These are phyloP conservation scores for Fusarium nurragi DNA, from an alignment of 2,329 filamentous ascomycete genomes.

Conservation along the genomic window DNA sequence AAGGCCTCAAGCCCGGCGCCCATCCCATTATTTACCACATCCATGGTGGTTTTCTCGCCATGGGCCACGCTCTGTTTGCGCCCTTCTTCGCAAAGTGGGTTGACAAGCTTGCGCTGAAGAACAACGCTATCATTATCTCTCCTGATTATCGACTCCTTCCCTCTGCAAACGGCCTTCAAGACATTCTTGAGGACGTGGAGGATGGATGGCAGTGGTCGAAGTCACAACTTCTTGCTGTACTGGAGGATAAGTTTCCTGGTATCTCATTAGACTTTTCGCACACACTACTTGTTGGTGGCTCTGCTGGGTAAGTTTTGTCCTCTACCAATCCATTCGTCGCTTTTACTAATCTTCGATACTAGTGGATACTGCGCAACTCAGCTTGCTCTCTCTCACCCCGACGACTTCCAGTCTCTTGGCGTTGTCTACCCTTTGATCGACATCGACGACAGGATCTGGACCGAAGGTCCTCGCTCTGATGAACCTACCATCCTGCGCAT, in stretches of 20 bases:
- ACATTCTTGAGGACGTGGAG: conserved; percentile 42
- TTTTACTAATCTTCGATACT: accelerated
- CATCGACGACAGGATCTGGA: conserved; percentile 27
- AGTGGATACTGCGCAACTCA: conserved; percentile 40
- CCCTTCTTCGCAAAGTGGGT: conserved; percentile 42
- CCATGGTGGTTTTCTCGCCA: conserved; percentile 43
- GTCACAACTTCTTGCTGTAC: not conserved
- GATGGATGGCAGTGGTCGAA: conserved; percentile 44
- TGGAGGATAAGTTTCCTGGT: conserved; percentile 11
- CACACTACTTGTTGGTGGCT: conserved; percentile 27
- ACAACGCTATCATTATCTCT: conserved; percentile 41
- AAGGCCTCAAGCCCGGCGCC: conserved; percentile 32
- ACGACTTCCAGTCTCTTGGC: conserved; percentile 29
- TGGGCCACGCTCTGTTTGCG: conserved; percentile 31
- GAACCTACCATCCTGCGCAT: conserved; percentile 25
- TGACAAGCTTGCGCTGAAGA: conserved; percentile 35
- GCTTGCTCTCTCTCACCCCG: conserved; percentile 36
- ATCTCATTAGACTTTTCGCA: conserved; percentile 25
- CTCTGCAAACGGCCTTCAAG: conserved; percentile 37
- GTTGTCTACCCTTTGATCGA: conserved; percentile 38
- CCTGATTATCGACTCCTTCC: conserved; percentile 42
- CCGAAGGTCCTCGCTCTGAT: conserved; percentile 2
- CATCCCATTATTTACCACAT: conserved; percentile 40
- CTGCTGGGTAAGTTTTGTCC: conserved; percentile 26
- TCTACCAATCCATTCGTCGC: accelerated